Base-by-base conservation (phyloP, 164 flowering plant species). In the Platanus orientalis region DNA sequence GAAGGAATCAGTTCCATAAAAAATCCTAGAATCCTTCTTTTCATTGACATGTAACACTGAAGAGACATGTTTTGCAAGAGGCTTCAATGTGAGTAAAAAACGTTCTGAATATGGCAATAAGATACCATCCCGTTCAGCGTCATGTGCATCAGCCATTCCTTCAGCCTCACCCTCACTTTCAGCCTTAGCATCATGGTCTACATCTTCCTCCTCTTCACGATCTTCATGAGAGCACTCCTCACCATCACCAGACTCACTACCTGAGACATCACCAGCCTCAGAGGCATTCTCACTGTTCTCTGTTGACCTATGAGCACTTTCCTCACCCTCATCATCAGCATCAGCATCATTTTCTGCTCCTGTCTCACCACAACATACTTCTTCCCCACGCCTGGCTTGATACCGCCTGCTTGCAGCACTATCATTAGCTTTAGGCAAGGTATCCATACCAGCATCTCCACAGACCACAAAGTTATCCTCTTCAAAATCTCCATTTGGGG, bases 131-230 rank as follows among this genome's bases (percentile, higher is more conserved):
- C 84, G 92, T 55, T 88, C 92, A 60, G 67, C 80, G 71, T 87
- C 93, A 70, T 82, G 85, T 13, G 82, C 90, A 80, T 88, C 92
- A 62, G 87, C 90, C 77, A 70, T 79, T 45, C 87, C 92, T 72
- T 91, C 98, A 57, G 87, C 97, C 76, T 86, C 96, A 58, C 90
- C 97, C 78, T 89, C 96, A 85, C 93, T 89, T 72, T 89, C 97
- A 28, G 81, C 95, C 73, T 89, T 89, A 24, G 75, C 77, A 57
- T 80, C 89, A 77, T 81, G 72, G 30, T 81, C 90, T 20, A 68
- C 87, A 62, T 85, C 93, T 70, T 83, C 79, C 60, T 67, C 77
- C 36, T 69, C 90, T 68, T 82, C 84, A 48, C 79, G 87, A 52
- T 85, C 88, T 71, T 84, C 95, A 62, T 71, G 87, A 27, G 85